Percentiles rank a stretch among this genome's conserved stretches.
Conservation (phyloP, 164 flowering plant species). For the Cinnamomum micranthum region DNA sequence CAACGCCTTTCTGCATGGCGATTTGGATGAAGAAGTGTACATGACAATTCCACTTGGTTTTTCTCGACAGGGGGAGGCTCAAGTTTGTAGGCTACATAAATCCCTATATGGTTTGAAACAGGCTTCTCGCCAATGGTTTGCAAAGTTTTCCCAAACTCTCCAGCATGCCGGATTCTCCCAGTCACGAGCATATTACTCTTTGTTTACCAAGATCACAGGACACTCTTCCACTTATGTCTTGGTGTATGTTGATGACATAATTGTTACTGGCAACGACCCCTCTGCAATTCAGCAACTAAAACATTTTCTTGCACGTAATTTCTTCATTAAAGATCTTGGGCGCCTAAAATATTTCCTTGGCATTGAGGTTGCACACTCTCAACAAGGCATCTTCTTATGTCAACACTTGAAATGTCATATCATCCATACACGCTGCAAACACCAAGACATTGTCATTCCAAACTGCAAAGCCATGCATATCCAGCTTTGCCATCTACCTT, state of each 20-base stretch:
- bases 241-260: constrained; percentile 6
- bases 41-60: background rate
- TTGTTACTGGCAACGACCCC: background rate
- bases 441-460: too few relatives aligned
- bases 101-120: background rate
- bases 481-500: too few relatives aligned
- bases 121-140: background rate
- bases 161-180: background rate
- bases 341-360: too few relatives aligned
- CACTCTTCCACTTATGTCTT: background rate
- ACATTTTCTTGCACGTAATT: too few relatives aligned
- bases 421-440: too few relatives aligned
- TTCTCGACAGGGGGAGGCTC: background rate
- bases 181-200: background rate
- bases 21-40: background rate
- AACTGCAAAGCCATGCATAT: too few relatives aligned
- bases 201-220: background rate
- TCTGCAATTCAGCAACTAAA: too few relatives aligned
- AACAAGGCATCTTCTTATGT: too few relatives aligned
- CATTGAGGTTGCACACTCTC: too few relatives aligned
- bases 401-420: too few relatives aligned
- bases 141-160: background rate
- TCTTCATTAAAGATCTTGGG: too few relatives aligned
- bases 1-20: background rate
- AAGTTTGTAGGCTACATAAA: background rate